Conservation (phyloP, 1,139 yeast species). For the Yamadazyma epiphylla region DNA sequence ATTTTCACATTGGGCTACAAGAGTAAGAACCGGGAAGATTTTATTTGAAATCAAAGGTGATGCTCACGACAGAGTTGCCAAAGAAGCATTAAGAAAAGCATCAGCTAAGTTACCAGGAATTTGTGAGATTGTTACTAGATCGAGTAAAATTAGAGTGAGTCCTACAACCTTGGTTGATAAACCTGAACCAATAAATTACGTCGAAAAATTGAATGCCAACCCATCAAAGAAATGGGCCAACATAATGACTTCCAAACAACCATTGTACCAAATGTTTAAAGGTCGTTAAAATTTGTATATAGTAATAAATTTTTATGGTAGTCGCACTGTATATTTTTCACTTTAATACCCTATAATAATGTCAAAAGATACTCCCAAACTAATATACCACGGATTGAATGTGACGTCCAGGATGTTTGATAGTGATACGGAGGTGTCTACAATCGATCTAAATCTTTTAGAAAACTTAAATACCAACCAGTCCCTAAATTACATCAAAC, state of each 20-base stretch:
- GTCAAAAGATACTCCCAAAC: conserved; percentile 25
- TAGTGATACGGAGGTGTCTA: conserved; percentile 51
- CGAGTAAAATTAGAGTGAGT: conserved; percentile 71
- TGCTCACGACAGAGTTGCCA: conserved; percentile 85
- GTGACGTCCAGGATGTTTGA: conserved; percentile 36
- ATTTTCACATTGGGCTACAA: conserved; percentile 94
- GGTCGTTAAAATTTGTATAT: conserved; percentile 39
- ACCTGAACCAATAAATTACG: conserved; percentile 49
- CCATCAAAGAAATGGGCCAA: conserved; percentile 67
- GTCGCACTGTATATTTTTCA: too few species aligned
- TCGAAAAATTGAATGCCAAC: conserved; percentile 48
- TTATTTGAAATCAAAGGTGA: conserved; percentile 79
- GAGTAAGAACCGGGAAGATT: conserved; percentile 94
- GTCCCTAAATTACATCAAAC: conserved; percentile 51
- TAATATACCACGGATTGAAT: conserved; percentile 28
- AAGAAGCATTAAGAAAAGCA: conserved; percentile 89
- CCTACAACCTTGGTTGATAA: conserved; percentile 44
- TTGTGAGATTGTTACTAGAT: conserved; percentile 76
- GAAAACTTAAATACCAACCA: conserved; percentile 58
- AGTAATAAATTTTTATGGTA: neutral
- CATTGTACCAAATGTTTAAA: conserved; percentile 49
- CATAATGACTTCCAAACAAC: conserved; percentile 45
- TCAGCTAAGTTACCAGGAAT: conserved; percentile 90
- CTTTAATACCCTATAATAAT: neutral
- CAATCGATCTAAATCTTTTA: conserved; percentile 48